Evolutionary conservation across 768 basidiomycete species (phyloP).

Genomic region (Xerocomellus amylosporus): DNA sequence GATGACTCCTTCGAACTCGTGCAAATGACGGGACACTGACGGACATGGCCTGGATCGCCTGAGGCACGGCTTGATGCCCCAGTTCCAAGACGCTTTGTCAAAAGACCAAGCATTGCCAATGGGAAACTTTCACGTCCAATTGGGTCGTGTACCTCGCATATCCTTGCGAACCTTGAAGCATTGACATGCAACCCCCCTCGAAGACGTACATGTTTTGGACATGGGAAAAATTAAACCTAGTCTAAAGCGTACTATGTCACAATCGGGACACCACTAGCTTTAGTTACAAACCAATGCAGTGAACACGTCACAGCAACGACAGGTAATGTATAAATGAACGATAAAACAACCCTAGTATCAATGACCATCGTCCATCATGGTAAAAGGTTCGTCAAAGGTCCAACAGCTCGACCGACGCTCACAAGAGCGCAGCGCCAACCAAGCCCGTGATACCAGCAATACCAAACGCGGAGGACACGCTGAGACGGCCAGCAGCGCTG

Average conservation of each 20-base stretch:
- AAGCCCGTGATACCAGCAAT: slow-evolving; percentile 51
- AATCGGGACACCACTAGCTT: not conserved
- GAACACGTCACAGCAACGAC: slow-evolving; percentile 15
- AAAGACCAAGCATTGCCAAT: no score
- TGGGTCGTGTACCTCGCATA: no score
- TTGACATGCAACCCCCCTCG: no score
- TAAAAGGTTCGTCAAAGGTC: slow-evolving; percentile 6
- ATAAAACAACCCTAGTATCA: slow-evolving; percentile 11
- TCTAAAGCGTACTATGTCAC: slow-evolving; percentile 7
- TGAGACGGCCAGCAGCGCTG: slow-evolving; percentile 34
- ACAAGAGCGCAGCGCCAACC: slow-evolving; percentile 49
- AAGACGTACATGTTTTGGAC: no score
- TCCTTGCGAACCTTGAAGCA: no score
- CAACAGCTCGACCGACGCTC: slow-evolving; percentile 10
- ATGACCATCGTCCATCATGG: slow-evolving; percentile 17
- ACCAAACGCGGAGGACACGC: slow-evolving; percentile 37
- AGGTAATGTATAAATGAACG: slow-evolving; percentile 14
- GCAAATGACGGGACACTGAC: no score
- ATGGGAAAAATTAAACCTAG: no score
- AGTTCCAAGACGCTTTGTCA: no score
- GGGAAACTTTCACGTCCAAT: no score
- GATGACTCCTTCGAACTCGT: no score
- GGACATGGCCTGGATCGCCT: no score
- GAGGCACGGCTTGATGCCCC: no score
- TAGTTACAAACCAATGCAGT: slow-evolving; percentile 21